Evolutionary conservation across 2,329 filamentous ascomycete genomes (phyloP).

Genomic region (Cladosporium sp.): DNA sequence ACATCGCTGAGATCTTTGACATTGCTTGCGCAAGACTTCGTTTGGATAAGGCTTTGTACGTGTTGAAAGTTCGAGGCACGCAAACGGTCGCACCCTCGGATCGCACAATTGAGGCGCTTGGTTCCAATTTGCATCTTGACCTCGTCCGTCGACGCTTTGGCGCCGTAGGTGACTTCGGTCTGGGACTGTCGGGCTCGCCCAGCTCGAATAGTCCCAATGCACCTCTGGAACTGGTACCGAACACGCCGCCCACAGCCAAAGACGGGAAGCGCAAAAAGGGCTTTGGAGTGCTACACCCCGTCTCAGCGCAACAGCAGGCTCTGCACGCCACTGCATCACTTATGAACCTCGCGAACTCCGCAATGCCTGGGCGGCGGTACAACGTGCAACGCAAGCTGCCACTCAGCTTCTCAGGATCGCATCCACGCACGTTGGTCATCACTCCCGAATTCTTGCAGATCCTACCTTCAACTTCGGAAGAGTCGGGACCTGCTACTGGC

Average conservation of each 20-base stretch:
- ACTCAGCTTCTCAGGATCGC: conserved; percentile 72
- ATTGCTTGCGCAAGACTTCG: conserved; percentile 72
- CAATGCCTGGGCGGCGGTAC: conserved; percentile 53
- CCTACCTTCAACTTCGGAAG: conserved; percentile 54
- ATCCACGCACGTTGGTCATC: conserved; percentile 71
- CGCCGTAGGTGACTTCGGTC: conserved; percentile 59
- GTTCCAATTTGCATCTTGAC: conserved; percentile 70
- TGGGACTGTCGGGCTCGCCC: conserved; percentile 65
- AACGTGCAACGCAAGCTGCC: conserved; percentile 77
- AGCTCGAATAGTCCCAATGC: conserved; percentile 67
- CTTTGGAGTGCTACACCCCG: conserved; percentile 50
- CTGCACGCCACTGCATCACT: conserved; percentile 9
- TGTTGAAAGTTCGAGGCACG: conserved; percentile 71
- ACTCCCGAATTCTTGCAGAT: conserved; percentile 86
- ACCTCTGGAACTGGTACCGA: conserved; percentile 52
- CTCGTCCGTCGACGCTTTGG: conserved; percentile 71
- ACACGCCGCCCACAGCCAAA: conserved; percentile 33
- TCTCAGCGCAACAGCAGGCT: conserved; percentile 49
- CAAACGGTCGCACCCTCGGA: conserved; percentile 72
- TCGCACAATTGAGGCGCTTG: conserved; percentile 73
- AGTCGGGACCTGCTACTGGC: conserved; percentile 41
- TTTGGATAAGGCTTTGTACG: conserved; percentile 73
- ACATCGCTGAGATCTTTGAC: conserved; percentile 77
- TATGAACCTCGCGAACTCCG: conserved; percentile 6
- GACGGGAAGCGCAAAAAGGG: conserved; percentile 26